These are phyloP conservation scores for Suillus placidus DNA, from an alignment of 768 basidiomycete species.

Conservation along the genomic window DNA sequence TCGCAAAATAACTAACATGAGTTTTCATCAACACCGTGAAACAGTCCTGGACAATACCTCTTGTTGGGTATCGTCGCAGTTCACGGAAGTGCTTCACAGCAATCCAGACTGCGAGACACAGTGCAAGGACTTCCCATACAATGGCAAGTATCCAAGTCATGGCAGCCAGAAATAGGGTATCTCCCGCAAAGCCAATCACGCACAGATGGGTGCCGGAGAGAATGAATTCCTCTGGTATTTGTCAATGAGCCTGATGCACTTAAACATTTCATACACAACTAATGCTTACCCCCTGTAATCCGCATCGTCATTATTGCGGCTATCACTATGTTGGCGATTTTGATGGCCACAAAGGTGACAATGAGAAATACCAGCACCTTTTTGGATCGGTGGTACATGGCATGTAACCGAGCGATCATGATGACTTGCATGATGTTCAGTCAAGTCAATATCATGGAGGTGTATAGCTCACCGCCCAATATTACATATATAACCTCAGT, in stretches of 20 bases:
- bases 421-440: not conserved
- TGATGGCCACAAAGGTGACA: not conserved
- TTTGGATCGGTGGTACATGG: not conserved
- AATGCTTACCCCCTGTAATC: not conserved
- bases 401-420: not conserved
- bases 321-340: not conserved
- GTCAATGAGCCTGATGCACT: not conserved
- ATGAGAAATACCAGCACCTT: not conserved
- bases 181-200: rapidly evolving
- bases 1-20: not conserved
- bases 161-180: not conserved
- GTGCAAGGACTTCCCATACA: not conserved
- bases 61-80: not conserved
- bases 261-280: not conserved
- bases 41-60: not conserved
- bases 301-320: rapidly evolving
- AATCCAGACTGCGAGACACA: not conserved
- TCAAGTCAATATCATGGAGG: not conserved
- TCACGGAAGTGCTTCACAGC: not conserved
- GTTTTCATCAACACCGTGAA: not conserved
- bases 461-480: not conserved
- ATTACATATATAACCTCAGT: rapidly evolving
- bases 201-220: not conserved
- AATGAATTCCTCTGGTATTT: not conserved
- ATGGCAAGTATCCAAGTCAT: not conserved